Evolutionary conservation across 768 basidiomycete species (phyloP), one percentile per base, ranked within the genome.

Genomic region (Neoboletus subvelutipes): DNA sequence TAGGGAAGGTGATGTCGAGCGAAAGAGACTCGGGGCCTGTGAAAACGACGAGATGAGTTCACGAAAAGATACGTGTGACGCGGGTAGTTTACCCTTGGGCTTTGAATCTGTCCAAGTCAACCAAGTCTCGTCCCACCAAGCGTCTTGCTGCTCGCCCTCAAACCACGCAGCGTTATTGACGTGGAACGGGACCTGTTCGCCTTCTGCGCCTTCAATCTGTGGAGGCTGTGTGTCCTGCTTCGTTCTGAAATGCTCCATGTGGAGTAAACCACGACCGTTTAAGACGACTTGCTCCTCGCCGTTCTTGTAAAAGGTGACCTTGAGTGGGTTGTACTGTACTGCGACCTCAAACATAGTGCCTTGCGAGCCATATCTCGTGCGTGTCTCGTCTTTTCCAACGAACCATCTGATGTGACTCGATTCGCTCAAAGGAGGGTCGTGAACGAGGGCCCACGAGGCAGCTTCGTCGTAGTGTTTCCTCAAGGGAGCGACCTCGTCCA

Each of bases 161-260:
- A 97, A 97, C 94, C 92, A 98, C 10, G 83, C 81, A 1, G 75
- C 73, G 46, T 77, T 67, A 62, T 84, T 82, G 28, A 73, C 72
- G 54, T 85, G 74, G 31, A 90, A 62, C 2, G 84, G 82, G 4
- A 71, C 75, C 66, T 90, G 86, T 60, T 78, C 75, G 17, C 73
- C 71, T 47, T 77, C 76, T 20, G 75, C 71, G 42, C 75, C 76
- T 15, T 66, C 60, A 18, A 67, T 70, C 59, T 72, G 77, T 22
- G 75, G 75, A 28, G 81, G 73, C 12, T 77, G 71, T 29, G 78
- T 79, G 1, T 58, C 67, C 52, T 73, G 72, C 67, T 88, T 86
- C 22, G 78, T 79, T 64, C 92, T 89, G 80, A 95, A 98, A 73
- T 98, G 97, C 68, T 99, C 97, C 96, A 99, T 95, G 64, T 98